Conservation (phyloP, 768 basidiomycete species). For the Suillus tomentosus region DNA sequence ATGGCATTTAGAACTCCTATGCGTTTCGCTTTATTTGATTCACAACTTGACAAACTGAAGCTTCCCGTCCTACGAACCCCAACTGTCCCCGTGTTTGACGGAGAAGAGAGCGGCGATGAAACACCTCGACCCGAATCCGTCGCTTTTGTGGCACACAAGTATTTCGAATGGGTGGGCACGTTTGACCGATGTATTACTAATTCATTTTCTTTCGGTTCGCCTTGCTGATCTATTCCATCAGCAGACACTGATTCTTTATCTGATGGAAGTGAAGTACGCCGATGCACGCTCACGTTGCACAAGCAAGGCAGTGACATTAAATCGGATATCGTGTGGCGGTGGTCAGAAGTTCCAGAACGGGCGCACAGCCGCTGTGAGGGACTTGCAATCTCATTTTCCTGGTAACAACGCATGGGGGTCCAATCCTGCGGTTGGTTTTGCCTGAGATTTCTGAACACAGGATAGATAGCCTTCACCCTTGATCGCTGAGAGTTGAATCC, state of each 20-base stretch:
- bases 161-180: constrained; percentile 54
- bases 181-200: constrained; percentile 44
- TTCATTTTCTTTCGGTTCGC: not conserved
- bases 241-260: not conserved
- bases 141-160: constrained; percentile 46
- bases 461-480: not conserved
- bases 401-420: not conserved
- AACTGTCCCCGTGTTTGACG: constrained; percentile 15
- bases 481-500: not conserved
- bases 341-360: constrained; percentile 11
- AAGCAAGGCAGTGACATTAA: constrained; percentile 12
- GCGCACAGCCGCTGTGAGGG: not conserved
- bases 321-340: constrained; percentile 13
- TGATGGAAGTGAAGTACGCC: not conserved
- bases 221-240: constrained; percentile 16
- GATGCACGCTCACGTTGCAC: constrained; percentile 17
- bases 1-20: constrained; percentile 18
- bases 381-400: constrained; percentile 1
- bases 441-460: not conserved
- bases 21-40: constrained; percentile 61
- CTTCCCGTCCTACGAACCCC: constrained; percentile 47
- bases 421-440: not conserved
- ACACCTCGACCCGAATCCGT: constrained; percentile 37
- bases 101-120: constrained; percentile 23
- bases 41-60: constrained; percentile 49